Evolutionary conservation across 768 basidiomycete genomes (phyloP).

Genomic region (Clavulina sp.): DNA sequence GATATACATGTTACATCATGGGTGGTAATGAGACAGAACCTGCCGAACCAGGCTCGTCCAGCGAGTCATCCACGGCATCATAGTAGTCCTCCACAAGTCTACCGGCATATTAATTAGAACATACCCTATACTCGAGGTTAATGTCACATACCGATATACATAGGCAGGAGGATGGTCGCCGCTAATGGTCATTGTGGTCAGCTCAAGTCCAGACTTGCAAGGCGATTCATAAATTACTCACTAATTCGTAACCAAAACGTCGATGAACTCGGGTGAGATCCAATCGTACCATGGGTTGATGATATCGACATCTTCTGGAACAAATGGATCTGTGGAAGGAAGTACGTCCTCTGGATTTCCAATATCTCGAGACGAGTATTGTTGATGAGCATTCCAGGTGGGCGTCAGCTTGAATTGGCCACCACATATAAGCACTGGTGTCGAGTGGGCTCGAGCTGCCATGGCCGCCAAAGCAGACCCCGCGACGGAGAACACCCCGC

Average conservation of each 20-base stretch:
- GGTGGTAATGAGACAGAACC: neutral
- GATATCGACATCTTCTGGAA: conserved; percentile 73
- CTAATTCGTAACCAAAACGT: conserved; percentile 95
- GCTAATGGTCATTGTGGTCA: conserved; percentile 23
- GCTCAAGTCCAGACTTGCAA: neutral
- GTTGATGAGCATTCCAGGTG: conserved; percentile 73
- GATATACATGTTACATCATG: neutral
- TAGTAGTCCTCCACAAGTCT: conserved; percentile 87
- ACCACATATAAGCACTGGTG: conserved; percentile 82
- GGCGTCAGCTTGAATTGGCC: conserved; percentile 96
- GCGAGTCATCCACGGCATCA: conserved; percentile 70
- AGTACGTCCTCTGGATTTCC: conserved; percentile 31
- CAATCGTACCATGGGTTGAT: conserved; percentile 96
- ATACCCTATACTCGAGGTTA: neutral
- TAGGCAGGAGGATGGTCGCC: conserved; percentile 95
- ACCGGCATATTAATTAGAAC: conserved; percentile 10
- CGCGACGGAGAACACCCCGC: conserved; percentile 80
- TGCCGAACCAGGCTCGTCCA: conserved; percentile 17
- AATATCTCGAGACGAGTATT: conserved; percentile 70
- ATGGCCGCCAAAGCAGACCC: conserved; percentile 74
- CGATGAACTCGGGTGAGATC: conserved; percentile 78
- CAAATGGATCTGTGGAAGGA: conserved; percentile 19
- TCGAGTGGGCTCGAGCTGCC: conserved; percentile 77
- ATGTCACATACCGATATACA: conserved; percentile 42
- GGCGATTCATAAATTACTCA: conserved; percentile 31